A percentile compares a stretch with the other conserved stretches of the same genome.
Evolutionary conservation across 805 yeast species (phyloP).

Genomic region (Wickerhamiella kurtzmanii): DNA sequence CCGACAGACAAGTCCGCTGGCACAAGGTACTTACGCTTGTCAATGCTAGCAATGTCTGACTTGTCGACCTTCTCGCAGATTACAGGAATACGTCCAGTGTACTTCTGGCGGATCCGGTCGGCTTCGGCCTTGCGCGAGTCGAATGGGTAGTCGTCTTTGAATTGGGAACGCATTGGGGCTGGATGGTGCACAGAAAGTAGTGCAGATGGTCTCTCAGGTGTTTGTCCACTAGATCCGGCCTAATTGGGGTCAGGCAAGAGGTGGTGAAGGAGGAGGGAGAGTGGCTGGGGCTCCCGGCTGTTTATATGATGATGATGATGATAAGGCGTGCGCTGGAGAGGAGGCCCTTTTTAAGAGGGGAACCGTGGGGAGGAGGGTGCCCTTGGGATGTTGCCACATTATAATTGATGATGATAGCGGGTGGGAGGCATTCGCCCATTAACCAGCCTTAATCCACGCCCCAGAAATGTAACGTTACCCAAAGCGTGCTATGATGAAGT

Average conservation of each 20-base stretch:
- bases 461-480: no score
- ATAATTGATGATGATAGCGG: neutral
- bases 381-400: neutral
- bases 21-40: constrained; percentile 90
- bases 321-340: no score
- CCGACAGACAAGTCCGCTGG: constrained; percentile 96
- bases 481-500: no score
- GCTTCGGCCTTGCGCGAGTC: constrained; percentile 94
- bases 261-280: neutral
- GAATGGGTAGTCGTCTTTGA: constrained; percentile 90
- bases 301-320: neutral
- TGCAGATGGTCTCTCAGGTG: no score
- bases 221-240: no score
- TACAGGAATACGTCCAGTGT: constrained; percentile 86
- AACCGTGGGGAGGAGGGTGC: neutral
- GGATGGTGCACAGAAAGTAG: no score
- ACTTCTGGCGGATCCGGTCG: constrained; percentile 74
- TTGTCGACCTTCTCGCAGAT: constrained; percentile 96
- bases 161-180: constrained; percentile 77
- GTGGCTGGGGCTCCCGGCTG: neutral
- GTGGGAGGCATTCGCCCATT: no score
- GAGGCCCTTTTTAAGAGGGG: constrained; percentile 1
- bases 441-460: no score
- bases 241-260: no score
- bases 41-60: constrained; percentile 90